phyloP scores from a whole-genome alignment of 2,329 filamentous ascomycete species.

The Cercospora berteroae region DNA sequence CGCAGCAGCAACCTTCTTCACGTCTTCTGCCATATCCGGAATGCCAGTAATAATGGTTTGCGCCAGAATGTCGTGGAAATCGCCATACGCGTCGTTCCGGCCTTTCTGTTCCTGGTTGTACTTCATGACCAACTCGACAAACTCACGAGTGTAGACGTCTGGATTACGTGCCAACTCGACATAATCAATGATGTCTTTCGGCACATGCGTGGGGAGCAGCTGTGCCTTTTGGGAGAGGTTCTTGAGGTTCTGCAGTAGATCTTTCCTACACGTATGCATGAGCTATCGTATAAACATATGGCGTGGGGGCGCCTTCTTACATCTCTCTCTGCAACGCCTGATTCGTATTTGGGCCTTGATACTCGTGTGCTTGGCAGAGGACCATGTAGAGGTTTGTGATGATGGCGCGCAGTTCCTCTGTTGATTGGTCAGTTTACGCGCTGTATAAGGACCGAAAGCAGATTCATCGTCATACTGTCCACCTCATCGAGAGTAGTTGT shows the following conservation, averaged over 20 bases:
- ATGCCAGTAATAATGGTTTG: conserved; percentile 58
- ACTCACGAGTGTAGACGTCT: conserved; percentile 65
- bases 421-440: conserved; percentile 14
- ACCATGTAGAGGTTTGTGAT: conserved; percentile 62
- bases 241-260: conserved; percentile 54
- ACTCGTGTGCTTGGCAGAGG: conserved; percentile 59
- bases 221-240: conserved; percentile 52
- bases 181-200: conserved; percentile 64
- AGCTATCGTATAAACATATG: neutral
- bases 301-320: conserved; percentile 36
- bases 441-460: neutral
- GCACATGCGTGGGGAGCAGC: conserved; percentile 54
- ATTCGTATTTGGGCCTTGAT: conserved; percentile 57
- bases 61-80: conserved; percentile 59
- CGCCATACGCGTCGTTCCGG: conserved; percentile 58
- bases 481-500: conserved; percentile 36
- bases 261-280: conserved; percentile 42
- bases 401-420: conserved; percentile 58
- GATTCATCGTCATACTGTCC: conserved; percentile 28
- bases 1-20: conserved; percentile 50
- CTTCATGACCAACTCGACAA: conserved; percentile 62
- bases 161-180: conserved; percentile 63
- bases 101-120: conserved; percentile 63
- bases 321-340: conserved; percentile 59
- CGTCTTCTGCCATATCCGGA: conserved; percentile 55